Base-by-base conservation (phyloP, 75 land plant species). In the Pinus albicaulis region DNA sequence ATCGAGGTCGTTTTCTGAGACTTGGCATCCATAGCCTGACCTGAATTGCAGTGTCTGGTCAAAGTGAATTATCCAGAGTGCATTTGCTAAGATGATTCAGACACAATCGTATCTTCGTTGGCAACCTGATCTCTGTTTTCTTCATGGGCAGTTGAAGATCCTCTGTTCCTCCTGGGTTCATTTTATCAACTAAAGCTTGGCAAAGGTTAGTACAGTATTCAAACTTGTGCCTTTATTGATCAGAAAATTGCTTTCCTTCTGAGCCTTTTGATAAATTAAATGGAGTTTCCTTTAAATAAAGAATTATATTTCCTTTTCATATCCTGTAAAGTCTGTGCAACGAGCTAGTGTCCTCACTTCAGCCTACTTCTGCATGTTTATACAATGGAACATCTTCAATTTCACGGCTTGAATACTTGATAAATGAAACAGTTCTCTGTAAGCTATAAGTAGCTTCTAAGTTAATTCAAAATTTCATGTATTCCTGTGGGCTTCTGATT, bases 191-290 rank as follows among this genome's bases (percentile, higher is more conserved):
- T 41, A 68, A 68, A 38, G 19, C 0, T 41, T 41, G 44, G 23
- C 48, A n/a, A 68, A 38, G 71, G 71, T 68, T 68, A 68, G 71
- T 68, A 41, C 23, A 44, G 12, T 61, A 61, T 61, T 61, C 34
- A 3, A 61, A 61, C 53, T 41, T 68, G n/a, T 41, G 71, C 71
- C 23, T 68, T 68, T 68, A 41, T 38, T n/a, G 38, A 68, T n/a
- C 3, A 68, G 12, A 44, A 11, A 24, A 41, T 68, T 41, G 48
- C 41, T 38, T 68, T 41, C n/a, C 53, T 38, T 38, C 24, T 1
- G 23, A 44, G 22, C 17, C 19, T 36, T 36, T 66, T 63, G 66
- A 63, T 17, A 15, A 63, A 23, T 63, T 17, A 63, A 5, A 19
- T 12, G 44, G 36, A 36, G 41, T 41, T 22, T 7, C 41, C 3